phyloP scores from a whole-genome alignment of 306 rosid species.

The Albizia julibrissin region DNA sequence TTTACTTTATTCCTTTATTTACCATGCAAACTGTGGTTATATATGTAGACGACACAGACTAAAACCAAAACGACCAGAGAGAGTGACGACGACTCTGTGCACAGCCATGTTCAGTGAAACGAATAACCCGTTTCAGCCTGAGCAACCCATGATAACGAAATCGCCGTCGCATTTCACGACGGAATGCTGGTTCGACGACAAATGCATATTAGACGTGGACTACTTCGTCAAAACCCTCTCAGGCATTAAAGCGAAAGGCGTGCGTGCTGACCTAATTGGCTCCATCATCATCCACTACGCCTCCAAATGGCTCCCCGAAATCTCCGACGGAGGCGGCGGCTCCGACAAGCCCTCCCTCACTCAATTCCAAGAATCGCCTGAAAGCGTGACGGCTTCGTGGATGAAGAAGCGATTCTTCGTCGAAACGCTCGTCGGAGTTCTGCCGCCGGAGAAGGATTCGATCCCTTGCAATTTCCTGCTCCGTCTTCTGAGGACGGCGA shows the following conservation, averaged over 20 bases:
- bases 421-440: conserved; percentile 80
- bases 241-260: conserved; percentile 81
- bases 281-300: conserved; percentile 91
- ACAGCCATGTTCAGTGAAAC: conserved; percentile 26
- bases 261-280: conserved; percentile 72
- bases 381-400: conserved; percentile 74
- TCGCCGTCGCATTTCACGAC: conserved; percentile 51
- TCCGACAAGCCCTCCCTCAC: conserved; percentile 32
- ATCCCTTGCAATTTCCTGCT: conserved; percentile 90
- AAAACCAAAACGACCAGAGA: not conserved
- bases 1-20: no score
- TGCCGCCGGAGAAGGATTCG: conserved; percentile 82
- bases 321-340: conserved; percentile 40
- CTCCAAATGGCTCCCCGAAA: conserved; percentile 92
- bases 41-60: not conserved
- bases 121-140: conserved; percentile 39
- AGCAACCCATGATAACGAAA: conserved; percentile 42
- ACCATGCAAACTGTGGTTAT: no score
- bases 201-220: conserved; percentile 88
- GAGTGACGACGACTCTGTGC: not conserved
- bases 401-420: conserved; percentile 84
- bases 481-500: conserved; percentile 77
- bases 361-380: conserved; percentile 51
- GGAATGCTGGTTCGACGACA: conserved; percentile 83
- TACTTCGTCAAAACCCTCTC: conserved; percentile 88